These are phyloP conservation scores for Cordyceps pruinosa DNA, from an alignment of 2,329 filamentous ascomycete species.

Conservation along the genomic window DNA sequence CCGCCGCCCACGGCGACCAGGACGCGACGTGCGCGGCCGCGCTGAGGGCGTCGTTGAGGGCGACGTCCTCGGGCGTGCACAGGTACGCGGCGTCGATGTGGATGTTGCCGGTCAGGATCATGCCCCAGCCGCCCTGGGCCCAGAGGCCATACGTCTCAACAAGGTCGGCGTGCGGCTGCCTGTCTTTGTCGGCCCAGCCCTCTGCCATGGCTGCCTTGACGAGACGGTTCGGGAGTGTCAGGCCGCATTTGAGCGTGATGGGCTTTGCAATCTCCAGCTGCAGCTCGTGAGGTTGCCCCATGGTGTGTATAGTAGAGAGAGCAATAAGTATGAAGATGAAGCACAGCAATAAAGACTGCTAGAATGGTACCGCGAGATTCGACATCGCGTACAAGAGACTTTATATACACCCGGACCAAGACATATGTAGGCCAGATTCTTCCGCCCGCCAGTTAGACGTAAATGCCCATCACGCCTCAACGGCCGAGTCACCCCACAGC, in stretches of 20 bases:
- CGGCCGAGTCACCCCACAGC: too few relatives aligned
- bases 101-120: constrained; percentile 54
- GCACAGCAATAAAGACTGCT: too few relatives aligned
- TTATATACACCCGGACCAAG: too few relatives aligned
- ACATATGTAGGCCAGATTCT: too few relatives aligned
- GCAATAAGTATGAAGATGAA: too few relatives aligned
- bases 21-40: not conserved
- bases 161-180: constrained; percentile 34
- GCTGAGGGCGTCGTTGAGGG: constrained; percentile 44
- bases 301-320: not conserved
- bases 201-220: constrained; percentile 40
- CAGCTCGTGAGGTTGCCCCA: not conserved
- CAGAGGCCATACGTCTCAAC: constrained; percentile 48
- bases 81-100: constrained; percentile 52
- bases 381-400: too few relatives aligned
- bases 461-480: too few relatives aligned
- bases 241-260: constrained; percentile 4
- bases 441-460: too few relatives aligned
- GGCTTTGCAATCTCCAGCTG: not conserved
- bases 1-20: constrained; percentile 27
- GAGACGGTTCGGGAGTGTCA: constrained; percentile 2
- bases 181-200: constrained; percentile 26
- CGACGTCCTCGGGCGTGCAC: constrained; percentile 46
- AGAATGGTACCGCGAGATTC: too few relatives aligned
- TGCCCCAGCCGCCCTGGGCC: constrained; percentile 44